Evolutionary conservation across 148 eudicot species (phyloP).

Genomic region (Fagopyrum homotropicum): DNA sequence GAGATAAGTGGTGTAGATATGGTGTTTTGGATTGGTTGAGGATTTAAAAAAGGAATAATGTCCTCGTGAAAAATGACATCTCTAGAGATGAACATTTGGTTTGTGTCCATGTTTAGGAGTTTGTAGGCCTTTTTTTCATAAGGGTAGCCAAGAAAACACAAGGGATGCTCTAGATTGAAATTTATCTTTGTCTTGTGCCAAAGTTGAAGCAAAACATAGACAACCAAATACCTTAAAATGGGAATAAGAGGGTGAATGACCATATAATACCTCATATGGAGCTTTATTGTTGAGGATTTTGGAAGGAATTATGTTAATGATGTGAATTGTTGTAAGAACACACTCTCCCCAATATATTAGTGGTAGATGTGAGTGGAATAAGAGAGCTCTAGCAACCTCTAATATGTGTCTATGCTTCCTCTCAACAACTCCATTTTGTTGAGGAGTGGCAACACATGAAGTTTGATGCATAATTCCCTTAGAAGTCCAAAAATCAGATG

Average conservation of each 20-base stretch:
- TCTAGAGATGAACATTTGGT: neutral
- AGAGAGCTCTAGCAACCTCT: no score
- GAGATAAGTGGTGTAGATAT: no score
- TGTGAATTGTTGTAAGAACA: neutral
- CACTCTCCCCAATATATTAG: no score
- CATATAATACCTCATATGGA: neutral
- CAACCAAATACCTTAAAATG: neutral
- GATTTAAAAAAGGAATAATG: neutral
- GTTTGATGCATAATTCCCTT: neutral
- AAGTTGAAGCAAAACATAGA: neutral
- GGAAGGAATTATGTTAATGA: neutral
- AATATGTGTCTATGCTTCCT: no score
- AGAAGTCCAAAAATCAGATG: no score
- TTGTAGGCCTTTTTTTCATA: neutral
- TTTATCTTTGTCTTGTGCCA: neutral
- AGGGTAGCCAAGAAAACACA: neutral
- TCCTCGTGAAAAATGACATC: neutral
- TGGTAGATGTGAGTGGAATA: no score
- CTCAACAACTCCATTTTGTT: slow-evolving; percentile 2
- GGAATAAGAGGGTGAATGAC: neutral
- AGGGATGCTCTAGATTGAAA: neutral
- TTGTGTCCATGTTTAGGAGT: neutral
- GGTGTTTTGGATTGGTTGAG: neutral
- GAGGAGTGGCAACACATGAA: neutral
- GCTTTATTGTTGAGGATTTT: neutral